These are phyloP conservation scores for Solanum lignicaule DNA, from an alignment of 257 asterid species.

Conservation along the genomic window DNA sequence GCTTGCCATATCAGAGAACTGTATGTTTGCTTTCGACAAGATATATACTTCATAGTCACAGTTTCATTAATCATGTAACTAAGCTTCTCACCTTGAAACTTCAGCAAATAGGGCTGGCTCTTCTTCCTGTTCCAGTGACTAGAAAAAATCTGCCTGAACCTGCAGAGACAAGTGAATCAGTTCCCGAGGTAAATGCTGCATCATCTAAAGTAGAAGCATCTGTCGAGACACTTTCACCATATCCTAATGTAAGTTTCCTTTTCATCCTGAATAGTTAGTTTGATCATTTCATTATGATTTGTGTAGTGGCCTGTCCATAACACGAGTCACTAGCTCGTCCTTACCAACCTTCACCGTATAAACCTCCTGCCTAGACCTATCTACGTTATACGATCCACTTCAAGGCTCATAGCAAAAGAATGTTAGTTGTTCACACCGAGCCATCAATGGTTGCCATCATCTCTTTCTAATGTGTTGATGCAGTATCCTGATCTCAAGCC, in stretches of 20 bases:
- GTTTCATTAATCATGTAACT: not conserved
- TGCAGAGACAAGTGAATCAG: constrained; percentile 36
- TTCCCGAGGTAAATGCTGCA: constrained; percentile 13
- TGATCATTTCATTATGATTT: not conserved
- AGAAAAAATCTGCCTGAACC: constrained; percentile 67
- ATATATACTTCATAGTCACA: not conserved
- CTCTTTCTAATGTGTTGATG: not conserved
- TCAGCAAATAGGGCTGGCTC: constrained; percentile 85
- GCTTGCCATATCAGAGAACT: not conserved
- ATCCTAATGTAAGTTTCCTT: constrained; percentile 51
- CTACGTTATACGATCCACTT: not conserved
- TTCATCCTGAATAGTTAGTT: not conserved
- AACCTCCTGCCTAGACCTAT: not conserved
- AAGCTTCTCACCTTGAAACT: not conserved
- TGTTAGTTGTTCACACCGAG: not conserved
- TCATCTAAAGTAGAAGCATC: constrained; percentile 30
- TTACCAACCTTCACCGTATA: not conserved
- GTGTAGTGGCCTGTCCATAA: not conserved
- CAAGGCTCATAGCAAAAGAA: not conserved
- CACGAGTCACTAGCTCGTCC: not conserved
- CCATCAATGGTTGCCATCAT: not conserved
- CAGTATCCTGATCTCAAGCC: constrained; percentile 98
- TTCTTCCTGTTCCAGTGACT: constrained; percentile 43
- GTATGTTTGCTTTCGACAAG: not conserved
- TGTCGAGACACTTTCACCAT: constrained; percentile 50